Percentiles rank a stretch among this genome's conserved stretches.
Evolutionary conservation across 2,329 filamentous ascomycete species (phyloP).

Genomic region (Microdochium paspali): DNA sequence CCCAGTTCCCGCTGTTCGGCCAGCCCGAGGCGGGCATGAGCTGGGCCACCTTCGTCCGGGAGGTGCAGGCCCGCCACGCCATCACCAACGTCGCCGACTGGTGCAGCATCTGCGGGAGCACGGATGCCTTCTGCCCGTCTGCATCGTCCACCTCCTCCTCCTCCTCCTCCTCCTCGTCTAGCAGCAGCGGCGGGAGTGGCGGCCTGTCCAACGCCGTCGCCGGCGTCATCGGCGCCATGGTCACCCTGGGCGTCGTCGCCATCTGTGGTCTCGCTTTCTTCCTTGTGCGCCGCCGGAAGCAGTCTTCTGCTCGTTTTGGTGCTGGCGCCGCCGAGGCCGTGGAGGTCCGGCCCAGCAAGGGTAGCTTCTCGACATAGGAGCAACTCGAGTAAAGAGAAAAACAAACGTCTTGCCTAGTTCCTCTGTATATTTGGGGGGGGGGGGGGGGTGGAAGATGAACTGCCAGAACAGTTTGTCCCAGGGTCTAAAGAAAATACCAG

Average conservation of each 20-base stretch:
- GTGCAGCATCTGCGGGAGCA: slow-evolving; percentile 70
- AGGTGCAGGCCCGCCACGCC: slow-evolving; percentile 58
- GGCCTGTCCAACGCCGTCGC: slow-evolving; percentile 63
- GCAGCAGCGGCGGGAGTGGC: slow-evolving; percentile 11
- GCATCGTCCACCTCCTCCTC: slow-evolving; percentile 18
- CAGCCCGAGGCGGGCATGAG: slow-evolving; percentile 42
- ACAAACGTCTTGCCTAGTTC: too few species aligned
- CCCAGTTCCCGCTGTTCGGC: slow-evolving; percentile 50
- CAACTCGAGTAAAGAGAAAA: too few species aligned
- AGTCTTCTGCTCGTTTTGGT: slow-evolving; percentile 23
- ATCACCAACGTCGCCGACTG: slow-evolving; percentile 56
- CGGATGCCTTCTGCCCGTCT: slow-evolving; percentile 59
- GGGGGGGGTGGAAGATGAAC: too few species aligned
- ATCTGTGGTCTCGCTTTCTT: slow-evolving; percentile 32
- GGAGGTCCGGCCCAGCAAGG: not conserved
- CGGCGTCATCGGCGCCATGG: slow-evolving; percentile 70
- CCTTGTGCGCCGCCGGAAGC: slow-evolving; percentile 36
- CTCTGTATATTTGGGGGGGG: too few species aligned
- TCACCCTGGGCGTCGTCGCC: slow-evolving; percentile 42
- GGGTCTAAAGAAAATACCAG: too few species aligned
- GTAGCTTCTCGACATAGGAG: not conserved
- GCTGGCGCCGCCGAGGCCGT: slow-evolving; percentile 1
- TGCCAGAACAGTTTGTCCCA: too few species aligned
- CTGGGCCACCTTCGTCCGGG: slow-evolving; percentile 58
- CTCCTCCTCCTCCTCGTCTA: slow-evolving; percentile 10